Percentiles rank a stretch among this genome's conserved stretches.
Conservation (phyloP, 192 early-diverging fungal species). For the Coemansia sp. region DNA sequence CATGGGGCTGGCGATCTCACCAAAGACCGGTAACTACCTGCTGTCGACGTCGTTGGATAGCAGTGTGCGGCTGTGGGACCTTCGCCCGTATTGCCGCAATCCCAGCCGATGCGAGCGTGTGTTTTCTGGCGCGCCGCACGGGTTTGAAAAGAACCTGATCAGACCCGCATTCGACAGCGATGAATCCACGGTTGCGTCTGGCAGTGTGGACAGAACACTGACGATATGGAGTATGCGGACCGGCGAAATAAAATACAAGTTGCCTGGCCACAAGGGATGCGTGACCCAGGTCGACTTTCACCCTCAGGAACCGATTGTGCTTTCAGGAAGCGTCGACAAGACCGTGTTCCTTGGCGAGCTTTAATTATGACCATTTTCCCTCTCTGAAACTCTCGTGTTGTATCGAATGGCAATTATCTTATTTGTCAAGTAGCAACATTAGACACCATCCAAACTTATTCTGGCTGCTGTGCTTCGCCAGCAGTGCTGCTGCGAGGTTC, state of each 20-base stretch:
- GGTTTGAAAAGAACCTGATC: constrained; percentile 92
- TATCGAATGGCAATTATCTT: too few species aligned
- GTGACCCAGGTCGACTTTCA: constrained; percentile 95
- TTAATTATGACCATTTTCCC: background rate
- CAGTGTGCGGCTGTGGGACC: constrained; percentile 92
- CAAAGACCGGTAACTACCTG: constrained; percentile 76
- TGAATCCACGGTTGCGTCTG: constrained; percentile 79
- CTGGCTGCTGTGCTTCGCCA: background rate
- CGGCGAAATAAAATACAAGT: constrained; percentile 83
- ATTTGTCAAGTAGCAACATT: too few species aligned
- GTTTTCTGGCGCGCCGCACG: constrained; percentile 87
- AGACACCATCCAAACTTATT: background rate
- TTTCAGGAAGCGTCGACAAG: constrained; percentile 83
- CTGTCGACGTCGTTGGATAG: constrained; percentile 93
- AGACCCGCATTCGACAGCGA: constrained; percentile 87
- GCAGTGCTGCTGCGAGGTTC: background rate
- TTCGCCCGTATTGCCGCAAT: constrained; percentile 75
- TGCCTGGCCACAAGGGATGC: constrained; percentile 93
- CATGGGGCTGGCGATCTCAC: constrained; percentile 78
- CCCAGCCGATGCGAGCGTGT: constrained; percentile 74
- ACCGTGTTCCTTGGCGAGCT: constrained; percentile 85
- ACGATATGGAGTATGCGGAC: constrained; percentile 85
- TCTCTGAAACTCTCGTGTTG: background rate
- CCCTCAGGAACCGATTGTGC: constrained; percentile 80
- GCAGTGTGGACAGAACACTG: constrained; percentile 83